Percentiles rank a stretch among this genome's conserved stretches.
phyloP scores from a whole-genome alignment of 2,329 filamentous ascomycete genomes.

The Fragosphaeria purpurea region DNA sequence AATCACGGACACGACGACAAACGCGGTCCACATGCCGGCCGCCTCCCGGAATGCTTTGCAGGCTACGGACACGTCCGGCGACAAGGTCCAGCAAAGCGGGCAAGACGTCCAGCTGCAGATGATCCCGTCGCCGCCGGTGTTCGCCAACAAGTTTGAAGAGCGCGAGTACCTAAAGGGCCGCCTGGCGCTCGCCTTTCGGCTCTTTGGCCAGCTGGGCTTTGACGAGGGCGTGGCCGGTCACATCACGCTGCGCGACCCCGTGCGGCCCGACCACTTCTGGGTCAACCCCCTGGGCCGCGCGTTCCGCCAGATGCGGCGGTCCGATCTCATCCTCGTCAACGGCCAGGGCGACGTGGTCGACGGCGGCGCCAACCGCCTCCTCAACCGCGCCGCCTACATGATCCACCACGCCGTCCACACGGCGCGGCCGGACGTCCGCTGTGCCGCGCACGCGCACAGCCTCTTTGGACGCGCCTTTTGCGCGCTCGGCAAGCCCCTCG shows the following conservation, averaged over 20 bases:
- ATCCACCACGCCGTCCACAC: constrained; percentile 39
- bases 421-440: constrained; percentile 36
- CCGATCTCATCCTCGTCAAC: constrained; percentile 55
- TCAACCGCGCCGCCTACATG: constrained; percentile 29
- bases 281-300: constrained; percentile 45
- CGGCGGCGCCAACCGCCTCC: constrained; percentile 36
- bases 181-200: constrained; percentile 44
- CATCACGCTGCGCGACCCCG: constrained; percentile 49
- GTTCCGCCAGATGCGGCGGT: constrained; percentile 7
- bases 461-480: constrained; percentile 43
- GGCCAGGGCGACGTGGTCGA: constrained; percentile 52
- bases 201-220: constrained; percentile 44
- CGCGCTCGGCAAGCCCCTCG: constrained; percentile 44
- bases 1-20: no score
- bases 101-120: constrained; percentile 1
- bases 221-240: constrained; percentile 55
- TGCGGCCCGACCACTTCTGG: constrained; percentile 51
- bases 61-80: no score
- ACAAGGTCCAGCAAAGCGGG: neutral
- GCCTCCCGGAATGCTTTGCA: no score
- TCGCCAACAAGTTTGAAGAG: constrained; percentile 23
- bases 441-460: constrained; percentile 38
- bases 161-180: constrained; percentile 42
- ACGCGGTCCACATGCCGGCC: no score
- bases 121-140: constrained; percentile 5